Evolutionary conservation across 768 basidiomycete species (phyloP).

Genomic region (Tulasnella sp.): DNA sequence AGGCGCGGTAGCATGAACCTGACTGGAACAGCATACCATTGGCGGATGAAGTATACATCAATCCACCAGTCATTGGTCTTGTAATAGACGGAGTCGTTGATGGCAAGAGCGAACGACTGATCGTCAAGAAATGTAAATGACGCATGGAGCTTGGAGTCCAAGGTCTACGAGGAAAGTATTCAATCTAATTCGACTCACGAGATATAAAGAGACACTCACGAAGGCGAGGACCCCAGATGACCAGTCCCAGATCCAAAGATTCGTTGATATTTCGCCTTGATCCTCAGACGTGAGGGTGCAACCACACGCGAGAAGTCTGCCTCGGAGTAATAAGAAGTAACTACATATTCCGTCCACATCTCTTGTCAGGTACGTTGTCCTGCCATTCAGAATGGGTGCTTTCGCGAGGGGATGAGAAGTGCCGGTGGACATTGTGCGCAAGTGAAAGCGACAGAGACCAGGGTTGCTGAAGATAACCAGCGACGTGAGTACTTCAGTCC

Average conservation of each 20-base stretch:
- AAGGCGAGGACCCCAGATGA: neutral
- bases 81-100: neutral
- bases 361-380: no score
- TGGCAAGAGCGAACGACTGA: neutral
- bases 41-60: conserved; percentile 1
- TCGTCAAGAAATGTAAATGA: conserved; percentile 7
- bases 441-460: no score
- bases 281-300: neutral
- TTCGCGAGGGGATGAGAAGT: no score
- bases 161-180: neutral
- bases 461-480: no score
- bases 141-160: neutral
- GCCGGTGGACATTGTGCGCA: no score
- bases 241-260: conserved; percentile 10
- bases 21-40: neutral
- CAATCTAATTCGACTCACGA: no score
- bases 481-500: no score
- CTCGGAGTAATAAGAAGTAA: neutral
- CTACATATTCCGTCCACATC: no score
- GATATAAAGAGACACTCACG: neutral
- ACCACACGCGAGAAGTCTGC: neutral
- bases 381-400: no score
- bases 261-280: neutral
- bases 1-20: no score
- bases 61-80: neutral